Conservation (phyloP, 2,329 filamentous ascomycete genomes). For the Xylariaceae sp. region DNA sequence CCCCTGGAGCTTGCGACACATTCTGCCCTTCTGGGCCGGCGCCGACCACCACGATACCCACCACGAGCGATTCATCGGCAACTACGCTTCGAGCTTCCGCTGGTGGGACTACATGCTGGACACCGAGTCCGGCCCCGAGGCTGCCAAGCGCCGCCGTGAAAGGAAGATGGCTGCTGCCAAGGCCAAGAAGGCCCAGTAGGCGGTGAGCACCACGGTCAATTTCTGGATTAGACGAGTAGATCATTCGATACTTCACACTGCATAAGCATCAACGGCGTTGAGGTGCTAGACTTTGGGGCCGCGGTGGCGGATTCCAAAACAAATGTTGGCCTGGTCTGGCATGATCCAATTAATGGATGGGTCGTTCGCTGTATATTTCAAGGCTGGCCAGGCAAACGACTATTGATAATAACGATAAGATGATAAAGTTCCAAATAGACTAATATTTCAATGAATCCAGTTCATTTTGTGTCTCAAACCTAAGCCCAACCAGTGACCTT, state of each 20-base stretch:
- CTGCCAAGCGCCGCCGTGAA: conserved; percentile 78
- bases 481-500: too few species aligned
- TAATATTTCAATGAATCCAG: too few species aligned
- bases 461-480: too few species aligned
- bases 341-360: too few species aligned
- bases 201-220: neutral
- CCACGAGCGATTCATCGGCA: conserved; percentile 98
- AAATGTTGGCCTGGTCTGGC: too few species aligned
- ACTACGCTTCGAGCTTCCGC: conserved; percentile 96
- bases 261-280: conserved; percentile 2
- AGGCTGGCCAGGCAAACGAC: too few species aligned
- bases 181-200: conserved; percentile 66
- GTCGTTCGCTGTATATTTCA: too few species aligned
- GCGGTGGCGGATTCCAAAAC: too few species aligned
- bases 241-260: neutral
- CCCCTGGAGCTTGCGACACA: conserved; percentile 92
- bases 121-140: conserved; percentile 88
- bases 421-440: too few species aligned
- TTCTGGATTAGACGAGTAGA: neutral
- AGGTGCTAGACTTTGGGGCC: neutral
- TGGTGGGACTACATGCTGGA: conserved; percentile 98
- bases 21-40: conserved; percentile 96
- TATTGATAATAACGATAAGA: too few species aligned
- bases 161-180: conserved; percentile 56
- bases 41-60: conserved; percentile 95